Percentiles rank a stretch among this genome's conserved stretches.
These are phyloP conservation scores for Penicillium sp. DNA, from an alignment of 2,329 filamentous ascomycete species.

Conservation along the genomic window DNA sequence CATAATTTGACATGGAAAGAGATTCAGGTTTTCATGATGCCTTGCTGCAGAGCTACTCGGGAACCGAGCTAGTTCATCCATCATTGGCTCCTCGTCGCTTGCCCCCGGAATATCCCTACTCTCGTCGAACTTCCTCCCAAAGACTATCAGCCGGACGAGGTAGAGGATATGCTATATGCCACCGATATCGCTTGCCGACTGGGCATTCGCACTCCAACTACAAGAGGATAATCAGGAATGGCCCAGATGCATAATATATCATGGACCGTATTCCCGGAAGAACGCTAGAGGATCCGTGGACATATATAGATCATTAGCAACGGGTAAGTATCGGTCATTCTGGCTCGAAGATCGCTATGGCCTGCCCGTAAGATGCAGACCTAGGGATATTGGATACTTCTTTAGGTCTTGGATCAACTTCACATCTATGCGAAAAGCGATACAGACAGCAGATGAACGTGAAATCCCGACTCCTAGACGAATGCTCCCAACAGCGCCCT, in stretches of 20 bases:
- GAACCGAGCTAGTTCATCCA: neutral
- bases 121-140: constrained; percentile 1
- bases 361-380: constrained; percentile 14
- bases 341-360: constrained; percentile 23
- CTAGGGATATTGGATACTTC: constrained; percentile 15
- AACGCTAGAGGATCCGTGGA: constrained; percentile 18
- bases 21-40: too few species aligned
- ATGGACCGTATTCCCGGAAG: constrained; percentile 21
- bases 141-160: constrained; percentile 7
- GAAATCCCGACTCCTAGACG: neutral
- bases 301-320: constrained; percentile 16
- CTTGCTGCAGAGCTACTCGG: too few species aligned
- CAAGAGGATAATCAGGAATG: constrained; percentile 12
- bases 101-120: neutral
- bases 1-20: too few species aligned
- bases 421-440: constrained; percentile 8
- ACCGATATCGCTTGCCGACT: constrained; percentile 17
- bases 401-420: constrained; percentile 23
- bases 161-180: constrained; percentile 16
- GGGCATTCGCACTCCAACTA: constrained; percentile 15
- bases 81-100: constrained; percentile 1
- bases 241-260: constrained; percentile 14
- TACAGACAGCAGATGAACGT: constrained; percentile 8
- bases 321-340: constrained; percentile 13
- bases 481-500: constrained; percentile 1